These are phyloP conservation scores for Botrytis squamosa DNA, from an alignment of 2,329 filamentous ascomycete species.

Conservation along the genomic window DNA sequence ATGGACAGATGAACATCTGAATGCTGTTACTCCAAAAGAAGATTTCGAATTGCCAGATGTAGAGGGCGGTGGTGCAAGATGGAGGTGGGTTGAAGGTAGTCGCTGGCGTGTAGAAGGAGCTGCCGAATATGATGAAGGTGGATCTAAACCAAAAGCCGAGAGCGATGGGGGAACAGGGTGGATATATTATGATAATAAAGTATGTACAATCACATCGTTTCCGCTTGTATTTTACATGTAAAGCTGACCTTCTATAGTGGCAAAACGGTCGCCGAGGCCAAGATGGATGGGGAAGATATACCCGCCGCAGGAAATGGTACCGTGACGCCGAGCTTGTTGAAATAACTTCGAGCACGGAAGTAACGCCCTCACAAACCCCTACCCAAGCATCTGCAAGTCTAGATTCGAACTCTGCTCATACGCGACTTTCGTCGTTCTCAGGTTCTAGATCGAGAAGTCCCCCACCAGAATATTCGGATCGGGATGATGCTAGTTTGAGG, in stretches of 20 bases:
- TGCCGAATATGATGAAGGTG: slow-evolving; percentile 50
- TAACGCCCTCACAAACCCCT: slow-evolving; percentile 45
- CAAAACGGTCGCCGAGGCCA: slow-evolving; percentile 77
- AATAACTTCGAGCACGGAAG: slow-evolving; percentile 48
- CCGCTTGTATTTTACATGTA: neutral
- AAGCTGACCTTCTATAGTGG: slow-evolving; percentile 59
- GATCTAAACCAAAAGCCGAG: slow-evolving; percentile 42
- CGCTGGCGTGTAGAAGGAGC: slow-evolving; percentile 85
- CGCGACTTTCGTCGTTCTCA: slow-evolving; percentile 17
- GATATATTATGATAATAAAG: slow-evolving; percentile 99
- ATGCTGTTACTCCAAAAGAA: slow-evolving; percentile 72
- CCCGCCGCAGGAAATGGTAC: slow-evolving; percentile 90
- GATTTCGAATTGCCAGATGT: slow-evolving; percentile 68
- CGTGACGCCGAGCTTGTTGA: slow-evolving; percentile 95
- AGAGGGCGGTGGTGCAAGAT: slow-evolving; percentile 60
- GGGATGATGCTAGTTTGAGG: slow-evolving; percentile 26
- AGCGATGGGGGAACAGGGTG: slow-evolving; percentile 66
- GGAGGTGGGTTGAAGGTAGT: slow-evolving; percentile 82
- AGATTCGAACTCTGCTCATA: slow-evolving; percentile 8
- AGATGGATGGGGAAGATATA: slow-evolving; percentile 95
- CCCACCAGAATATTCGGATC: slow-evolving; percentile 25
- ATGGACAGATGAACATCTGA: slow-evolving; percentile 96
- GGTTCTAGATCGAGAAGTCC: slow-evolving; percentile 21
- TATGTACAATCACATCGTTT: slow-evolving; percentile 41
- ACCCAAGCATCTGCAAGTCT: slow-evolving; percentile 28